These are phyloP conservation scores for Pythium vanterpoolii DNA, from an alignment of 352 stramenopile species.

Conservation along the genomic window DNA sequence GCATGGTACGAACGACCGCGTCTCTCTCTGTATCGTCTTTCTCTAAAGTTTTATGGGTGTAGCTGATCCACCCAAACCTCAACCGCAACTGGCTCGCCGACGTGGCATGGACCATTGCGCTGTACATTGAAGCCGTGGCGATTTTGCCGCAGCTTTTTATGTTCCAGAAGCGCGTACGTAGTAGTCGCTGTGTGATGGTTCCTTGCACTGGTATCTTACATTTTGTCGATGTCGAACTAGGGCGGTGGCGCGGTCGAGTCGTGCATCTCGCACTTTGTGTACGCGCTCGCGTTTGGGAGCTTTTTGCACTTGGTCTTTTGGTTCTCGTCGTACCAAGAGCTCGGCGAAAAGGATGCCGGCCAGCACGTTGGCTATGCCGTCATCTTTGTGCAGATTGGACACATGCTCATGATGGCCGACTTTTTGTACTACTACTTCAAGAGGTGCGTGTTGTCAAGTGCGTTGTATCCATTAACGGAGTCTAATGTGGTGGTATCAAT, in stretches of 20 bases:
- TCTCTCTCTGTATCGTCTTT: slow-evolving; percentile 33
- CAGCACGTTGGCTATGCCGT: slow-evolving; percentile 93
- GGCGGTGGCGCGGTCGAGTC: slow-evolving; percentile 93
- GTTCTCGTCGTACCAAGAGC: slow-evolving; percentile 98
- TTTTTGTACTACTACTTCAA: slow-evolving; percentile 99
- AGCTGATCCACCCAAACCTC: slow-evolving; percentile 94
- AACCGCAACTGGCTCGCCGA: slow-evolving; percentile 97
- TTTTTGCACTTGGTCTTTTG: slow-evolving; percentile 98
- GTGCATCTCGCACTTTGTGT: slow-evolving; percentile 97
- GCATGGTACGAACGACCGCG: slow-evolving; percentile 47
- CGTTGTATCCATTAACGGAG: not conserved
- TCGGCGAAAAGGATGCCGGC: slow-evolving; percentile 91
- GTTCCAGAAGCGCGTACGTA: slow-evolving; percentile 95
- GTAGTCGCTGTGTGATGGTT: not conserved
- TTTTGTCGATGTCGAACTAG: slow-evolving; percentile 25
- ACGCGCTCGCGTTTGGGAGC: slow-evolving; percentile 92
- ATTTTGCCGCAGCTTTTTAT: slow-evolving; percentile 99
- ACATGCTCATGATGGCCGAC: slow-evolving; percentile 98
- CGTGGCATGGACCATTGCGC: slow-evolving; percentile 96
- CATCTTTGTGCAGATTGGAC: slow-evolving; percentile 96
- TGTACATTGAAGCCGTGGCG: slow-evolving; percentile 97
- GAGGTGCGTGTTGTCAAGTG: slow-evolving; percentile 35
- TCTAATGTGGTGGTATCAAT: too few species aligned
- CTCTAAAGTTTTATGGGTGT: slow-evolving; percentile 38
- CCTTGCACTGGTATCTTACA: not conserved